These are phyloP conservation scores for Phytophthora sp. DNA, from an alignment of 352 stramenopile species.

Conservation along the genomic window DNA sequence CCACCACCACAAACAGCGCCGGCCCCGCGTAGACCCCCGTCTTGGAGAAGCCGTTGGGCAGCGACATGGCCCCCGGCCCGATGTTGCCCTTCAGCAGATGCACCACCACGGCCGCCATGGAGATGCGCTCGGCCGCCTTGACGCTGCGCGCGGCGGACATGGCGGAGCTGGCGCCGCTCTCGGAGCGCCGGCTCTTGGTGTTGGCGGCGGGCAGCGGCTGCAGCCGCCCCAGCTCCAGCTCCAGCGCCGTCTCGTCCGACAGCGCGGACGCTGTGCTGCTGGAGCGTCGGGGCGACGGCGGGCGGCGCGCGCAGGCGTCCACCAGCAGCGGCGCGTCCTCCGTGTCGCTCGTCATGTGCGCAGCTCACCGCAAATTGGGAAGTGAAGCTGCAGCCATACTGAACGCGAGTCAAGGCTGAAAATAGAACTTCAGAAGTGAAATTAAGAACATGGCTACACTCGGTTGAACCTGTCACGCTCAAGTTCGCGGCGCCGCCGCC, in stretches of 20 bases:
- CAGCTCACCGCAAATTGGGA: background rate
- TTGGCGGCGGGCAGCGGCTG: background rate
- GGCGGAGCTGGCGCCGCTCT: conserved; percentile 22
- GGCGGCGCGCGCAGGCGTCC: conserved; percentile 2
- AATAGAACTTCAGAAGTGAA: conserved; percentile 29
- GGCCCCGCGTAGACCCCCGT: conserved; percentile 67
- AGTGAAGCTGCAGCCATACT: conserved; percentile 8
- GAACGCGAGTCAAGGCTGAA: conserved; percentile 11
- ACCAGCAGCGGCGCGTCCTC: conserved; percentile 29
- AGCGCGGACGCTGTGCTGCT: background rate
- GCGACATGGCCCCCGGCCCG: conserved; percentile 76
- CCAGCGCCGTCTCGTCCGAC: conserved; percentile 4
- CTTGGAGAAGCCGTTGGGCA: conserved; percentile 81
- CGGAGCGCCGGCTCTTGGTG: background rate
- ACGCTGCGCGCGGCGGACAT: conserved; percentile 1
- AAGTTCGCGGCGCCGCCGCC: background rate
- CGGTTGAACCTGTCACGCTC: background rate
- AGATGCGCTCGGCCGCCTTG: conserved; percentile 51
- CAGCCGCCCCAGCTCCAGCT: conserved; percentile 18
- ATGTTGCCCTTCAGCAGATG: conserved; percentile 84
- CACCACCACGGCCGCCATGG: conserved; percentile 58
- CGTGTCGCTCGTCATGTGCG: conserved; percentile 6
- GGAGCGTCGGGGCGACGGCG: conserved; percentile 1
- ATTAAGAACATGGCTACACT: conserved; percentile 21
- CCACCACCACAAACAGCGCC: conserved; percentile 66